Evolutionary conservation across 2,329 filamentous ascomycete genomes (phyloP), one percentile per base, ranked within the genome.

Genomic region (Aspergillus sp.): DNA sequence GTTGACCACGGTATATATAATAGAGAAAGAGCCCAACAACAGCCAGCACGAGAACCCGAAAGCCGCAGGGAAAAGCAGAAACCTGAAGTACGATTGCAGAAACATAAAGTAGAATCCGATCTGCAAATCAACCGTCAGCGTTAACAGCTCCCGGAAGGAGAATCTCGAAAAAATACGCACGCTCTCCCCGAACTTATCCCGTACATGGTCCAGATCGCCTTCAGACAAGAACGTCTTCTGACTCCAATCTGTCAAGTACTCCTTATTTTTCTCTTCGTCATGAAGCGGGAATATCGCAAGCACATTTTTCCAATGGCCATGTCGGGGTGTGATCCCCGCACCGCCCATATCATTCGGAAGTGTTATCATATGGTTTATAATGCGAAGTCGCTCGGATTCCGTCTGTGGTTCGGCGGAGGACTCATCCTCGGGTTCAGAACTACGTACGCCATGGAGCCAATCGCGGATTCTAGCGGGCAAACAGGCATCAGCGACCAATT

Each of bases 71-170:
- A 95, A 89, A 17, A 91, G 76, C 45, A 97, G 80, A 71, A 96
- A 96, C 60, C 85, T 82, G 74, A 96, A 96, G 76, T 98, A 98
- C n/a, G 89, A 89, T 72, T 96, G 91, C 44, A 96, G 81, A 70
- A 98, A 98, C 30, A 93, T 90, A 72, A 98, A 98, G 78, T 98
- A 98, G 74, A 96, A 96, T 43, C 90, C 93, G 57, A 98, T 89
- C 82, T 86, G 62, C 17, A 36, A 36, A 36, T 36, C 34, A 48
- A 30, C 18, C 3, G 6, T 22, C 22, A 22, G 32, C 60, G 20
- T 7, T 11, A 44, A 18, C 51, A 18, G 11, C 17, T 15, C 15
- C 4, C 30, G 5, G 15, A 8, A n/a, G 13, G n/a, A 45, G 26
- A 30, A 30, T 9, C 9, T 11, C 9, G 2, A 9, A 20, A 7